These are phyloP conservation scores for Pichia sporocuriosa DNA, from an alignment of 805 yeast genomes.

Conservation along the genomic window DNA sequence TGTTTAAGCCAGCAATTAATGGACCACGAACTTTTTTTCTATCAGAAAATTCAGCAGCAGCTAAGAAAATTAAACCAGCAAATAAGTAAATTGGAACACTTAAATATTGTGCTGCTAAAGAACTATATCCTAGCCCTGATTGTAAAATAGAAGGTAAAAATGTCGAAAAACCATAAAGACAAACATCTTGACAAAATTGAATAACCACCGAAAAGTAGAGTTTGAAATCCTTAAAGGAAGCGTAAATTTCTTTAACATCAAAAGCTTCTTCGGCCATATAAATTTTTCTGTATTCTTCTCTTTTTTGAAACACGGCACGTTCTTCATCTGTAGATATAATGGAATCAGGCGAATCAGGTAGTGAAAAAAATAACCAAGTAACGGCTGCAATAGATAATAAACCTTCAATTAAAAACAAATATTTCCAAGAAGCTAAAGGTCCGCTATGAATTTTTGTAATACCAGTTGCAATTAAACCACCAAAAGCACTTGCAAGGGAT, in stretches of 20 bases:
- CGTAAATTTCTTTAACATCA: slow-evolving; percentile 3
- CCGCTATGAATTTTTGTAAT: slow-evolving; percentile 3
- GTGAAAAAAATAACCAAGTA: not conserved
- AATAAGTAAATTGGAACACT: slow-evolving; percentile 3
- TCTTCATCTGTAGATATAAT: slow-evolving; percentile 4
- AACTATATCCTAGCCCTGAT: not conserved
- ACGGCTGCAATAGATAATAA: slow-evolving; percentile 1
- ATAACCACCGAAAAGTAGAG: slow-evolving; percentile 1
- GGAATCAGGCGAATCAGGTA: slow-evolving; percentile 3
- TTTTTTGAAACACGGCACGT: not conserved
- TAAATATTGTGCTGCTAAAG: slow-evolving; percentile 4
- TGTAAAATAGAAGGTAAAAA: slow-evolving; percentile 6
- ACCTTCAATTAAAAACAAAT: slow-evolving; percentile 6
- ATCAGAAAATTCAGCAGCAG: slow-evolving; percentile 6
- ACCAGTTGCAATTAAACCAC: slow-evolving; percentile 7
- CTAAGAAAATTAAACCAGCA: slow-evolving; percentile 4
- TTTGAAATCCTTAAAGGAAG: slow-evolving; percentile 2
- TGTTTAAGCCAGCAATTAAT: slow-evolving; percentile 2
- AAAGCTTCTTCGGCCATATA: not conserved
- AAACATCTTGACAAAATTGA: slow-evolving; percentile 6
- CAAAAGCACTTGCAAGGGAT: slow-evolving; percentile 5
- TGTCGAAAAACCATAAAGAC: slow-evolving; percentile 7
- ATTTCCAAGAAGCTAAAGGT: slow-evolving; percentile 1
- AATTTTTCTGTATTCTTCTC: slow-evolving; percentile 3
- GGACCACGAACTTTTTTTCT: slow-evolving; percentile 3